These are phyloP conservation scores for Cruciata laevipes DNA, from an alignment of 257 asterid species.

Conservation along the genomic window DNA sequence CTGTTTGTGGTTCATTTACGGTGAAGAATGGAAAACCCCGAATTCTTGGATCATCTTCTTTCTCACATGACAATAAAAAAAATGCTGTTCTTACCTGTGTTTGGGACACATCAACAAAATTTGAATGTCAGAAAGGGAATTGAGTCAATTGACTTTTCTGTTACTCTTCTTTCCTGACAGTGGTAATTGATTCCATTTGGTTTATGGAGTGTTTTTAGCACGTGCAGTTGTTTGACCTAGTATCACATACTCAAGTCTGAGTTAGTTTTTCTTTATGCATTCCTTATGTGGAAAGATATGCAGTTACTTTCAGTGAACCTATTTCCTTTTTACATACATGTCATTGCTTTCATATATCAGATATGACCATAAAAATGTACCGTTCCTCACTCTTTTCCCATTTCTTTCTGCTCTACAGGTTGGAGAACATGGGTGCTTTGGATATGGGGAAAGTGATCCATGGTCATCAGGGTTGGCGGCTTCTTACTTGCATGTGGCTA, in stretches of 20 bases:
- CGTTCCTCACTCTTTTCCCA: background rate
- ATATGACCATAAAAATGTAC: background rate
- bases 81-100: too few species aligned
- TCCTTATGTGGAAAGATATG: too few species aligned
- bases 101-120: too few species aligned
- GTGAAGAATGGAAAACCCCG: conserved; percentile 1
- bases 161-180: background rate
- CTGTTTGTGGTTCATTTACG: conserved; percentile 21
- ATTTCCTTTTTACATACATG: too few species aligned
- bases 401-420: conserved; percentile 13
- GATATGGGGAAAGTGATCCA: conserved; percentile 66
- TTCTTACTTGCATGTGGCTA: conserved; percentile 79
- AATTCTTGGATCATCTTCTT: conserved; percentile 7
- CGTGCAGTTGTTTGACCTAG: background rate
- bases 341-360: background rate
- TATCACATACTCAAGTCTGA: too few species aligned
- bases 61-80: conserved; percentile 32
- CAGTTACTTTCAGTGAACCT: too few species aligned
- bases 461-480: conserved; percentile 82
- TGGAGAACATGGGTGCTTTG: conserved; percentile 80
- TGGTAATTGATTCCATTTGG: background rate
- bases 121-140: background rate
- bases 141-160: too few species aligned
- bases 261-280: too few species aligned
- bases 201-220: background rate